phyloP scores from a whole-genome alignment of 202 grass and related monocot species.

The Musa balbisiana region DNA sequence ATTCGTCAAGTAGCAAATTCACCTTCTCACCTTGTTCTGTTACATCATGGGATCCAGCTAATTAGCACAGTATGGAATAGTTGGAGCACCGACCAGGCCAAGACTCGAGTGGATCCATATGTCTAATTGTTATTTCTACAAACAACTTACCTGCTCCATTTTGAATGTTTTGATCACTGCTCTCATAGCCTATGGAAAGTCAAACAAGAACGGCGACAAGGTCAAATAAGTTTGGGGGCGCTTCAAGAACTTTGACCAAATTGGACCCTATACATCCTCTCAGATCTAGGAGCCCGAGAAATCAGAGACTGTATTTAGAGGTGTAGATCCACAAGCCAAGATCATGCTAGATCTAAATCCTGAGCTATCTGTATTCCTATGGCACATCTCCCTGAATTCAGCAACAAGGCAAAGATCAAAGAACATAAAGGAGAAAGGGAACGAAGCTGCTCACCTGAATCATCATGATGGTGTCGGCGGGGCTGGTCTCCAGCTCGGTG shows the following conservation, averaged over 20 bases:
- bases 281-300: neutral
- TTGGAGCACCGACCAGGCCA: neutral
- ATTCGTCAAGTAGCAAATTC: neutral
- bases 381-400: too few relatives aligned
- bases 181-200: neutral
- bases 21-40: too few relatives aligned
- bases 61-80: neutral
- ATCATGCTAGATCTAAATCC: too few relatives aligned
- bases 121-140: neutral
- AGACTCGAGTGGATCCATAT: neutral
- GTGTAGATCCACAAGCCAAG: too few relatives aligned
- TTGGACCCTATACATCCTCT: neutral
- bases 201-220: neutral
- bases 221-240: neutral
- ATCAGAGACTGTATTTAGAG: too few relatives aligned
- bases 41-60: neutral
- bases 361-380: too few relatives aligned
- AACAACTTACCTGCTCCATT: neutral
- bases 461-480: constrained; percentile 93
- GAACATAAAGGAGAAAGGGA: too few relatives aligned
- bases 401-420: too few relatives aligned
- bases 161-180: neutral
- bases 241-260: neutral
- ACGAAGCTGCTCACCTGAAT: constrained; percentile 50
- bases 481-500: constrained; percentile 52